Percentiles rank a stretch among this genome's conserved stretches.
Conservation (phyloP, 164 flowering plant species). For the Macadamia tetraphylla region DNA sequence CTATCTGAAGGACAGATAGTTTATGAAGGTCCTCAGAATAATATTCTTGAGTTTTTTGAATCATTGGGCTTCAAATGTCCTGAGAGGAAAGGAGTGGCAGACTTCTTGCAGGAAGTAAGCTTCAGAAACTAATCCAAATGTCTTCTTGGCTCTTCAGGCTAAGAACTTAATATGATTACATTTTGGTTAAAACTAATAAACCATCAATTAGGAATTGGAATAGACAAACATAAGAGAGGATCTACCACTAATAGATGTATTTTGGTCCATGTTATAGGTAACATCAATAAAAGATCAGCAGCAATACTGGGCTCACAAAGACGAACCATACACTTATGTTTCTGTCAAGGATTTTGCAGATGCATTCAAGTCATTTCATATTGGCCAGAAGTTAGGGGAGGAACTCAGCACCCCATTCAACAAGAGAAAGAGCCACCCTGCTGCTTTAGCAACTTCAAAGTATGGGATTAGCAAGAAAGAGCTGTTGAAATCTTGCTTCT, state of each 20-base stretch:
- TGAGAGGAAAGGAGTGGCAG: constrained; percentile 52
- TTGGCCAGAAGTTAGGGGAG: constrained; percentile 23
- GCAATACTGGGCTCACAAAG: constrained; percentile 39
- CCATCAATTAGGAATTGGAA: background rate
- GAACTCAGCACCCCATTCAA: constrained; percentile 39
- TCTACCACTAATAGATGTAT: background rate
- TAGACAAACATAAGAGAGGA: too few species aligned
- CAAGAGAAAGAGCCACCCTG: constrained; percentile 36
- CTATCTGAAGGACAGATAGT: constrained; percentile 52
- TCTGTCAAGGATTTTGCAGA: constrained; percentile 39
- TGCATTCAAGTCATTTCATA: constrained; percentile 39
- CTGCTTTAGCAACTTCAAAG: constrained; percentile 31
- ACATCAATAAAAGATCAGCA: constrained; percentile 46
- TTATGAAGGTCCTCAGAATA: constrained; percentile 52
- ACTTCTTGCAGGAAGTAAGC: constrained; percentile 53
- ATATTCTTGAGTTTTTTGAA: constrained; percentile 51
- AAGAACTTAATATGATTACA: background rate
- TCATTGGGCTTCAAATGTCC: constrained; percentile 53
- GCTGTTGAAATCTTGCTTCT: constrained; percentile 31
- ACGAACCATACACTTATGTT: constrained; percentile 31
- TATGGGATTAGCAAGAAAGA: constrained; percentile 36
- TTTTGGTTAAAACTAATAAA: background rate
- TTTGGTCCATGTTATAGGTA: constrained; percentile 20
- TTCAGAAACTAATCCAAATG: background rate
- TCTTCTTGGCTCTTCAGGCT: background rate